Evolutionary conservation across 192 early-diverging fungal genomes (phyloP).

Genomic region (Linnemannia hyalina): DNA sequence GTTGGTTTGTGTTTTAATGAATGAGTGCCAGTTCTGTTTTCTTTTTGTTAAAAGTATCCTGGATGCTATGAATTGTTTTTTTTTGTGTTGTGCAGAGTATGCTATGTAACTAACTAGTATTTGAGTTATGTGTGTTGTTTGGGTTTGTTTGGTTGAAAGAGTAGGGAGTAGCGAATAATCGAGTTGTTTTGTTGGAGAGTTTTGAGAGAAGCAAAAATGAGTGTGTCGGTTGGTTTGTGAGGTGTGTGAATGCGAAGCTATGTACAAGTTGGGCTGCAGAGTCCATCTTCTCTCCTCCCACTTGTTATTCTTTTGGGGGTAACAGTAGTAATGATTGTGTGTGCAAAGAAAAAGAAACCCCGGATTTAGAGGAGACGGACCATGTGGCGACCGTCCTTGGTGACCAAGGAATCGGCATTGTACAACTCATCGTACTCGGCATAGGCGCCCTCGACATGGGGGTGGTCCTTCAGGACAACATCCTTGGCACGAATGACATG

Average conservation of each 20-base stretch:
- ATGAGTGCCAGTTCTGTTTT: too few species aligned
- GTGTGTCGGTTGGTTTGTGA: not conserved
- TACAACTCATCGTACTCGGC: constrained; percentile 37
- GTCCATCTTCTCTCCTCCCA: not conserved
- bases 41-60: not conserved
- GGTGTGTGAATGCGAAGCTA: not conserved
- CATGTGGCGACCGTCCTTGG: constrained; percentile 38
- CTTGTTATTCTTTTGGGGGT: constrained; percentile 2
- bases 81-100: not conserved
- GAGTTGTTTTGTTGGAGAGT: not conserved
- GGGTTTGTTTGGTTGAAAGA: not conserved
- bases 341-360: not conserved
- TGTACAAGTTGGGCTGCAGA: constrained; percentile 5
- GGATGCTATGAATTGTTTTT: not conserved
- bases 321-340: not conserved
- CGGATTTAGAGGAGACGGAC: constrained; percentile 36
- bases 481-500: constrained; percentile 20
- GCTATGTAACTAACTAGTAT: too few species aligned
- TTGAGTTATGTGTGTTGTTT: too few species aligned
- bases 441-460: constrained; percentile 22
- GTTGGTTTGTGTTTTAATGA: too few species aligned
- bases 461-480: constrained; percentile 41
- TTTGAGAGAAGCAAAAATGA: not conserved
- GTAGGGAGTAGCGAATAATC: constrained; percentile 9
- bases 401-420: constrained; percentile 40